Evolutionary conservation across 192 early-diverging fungal genomes (phyloP), one percentile per base, ranked within the genome.

Genomic region (Ramicandelaber brevisporus): DNA sequence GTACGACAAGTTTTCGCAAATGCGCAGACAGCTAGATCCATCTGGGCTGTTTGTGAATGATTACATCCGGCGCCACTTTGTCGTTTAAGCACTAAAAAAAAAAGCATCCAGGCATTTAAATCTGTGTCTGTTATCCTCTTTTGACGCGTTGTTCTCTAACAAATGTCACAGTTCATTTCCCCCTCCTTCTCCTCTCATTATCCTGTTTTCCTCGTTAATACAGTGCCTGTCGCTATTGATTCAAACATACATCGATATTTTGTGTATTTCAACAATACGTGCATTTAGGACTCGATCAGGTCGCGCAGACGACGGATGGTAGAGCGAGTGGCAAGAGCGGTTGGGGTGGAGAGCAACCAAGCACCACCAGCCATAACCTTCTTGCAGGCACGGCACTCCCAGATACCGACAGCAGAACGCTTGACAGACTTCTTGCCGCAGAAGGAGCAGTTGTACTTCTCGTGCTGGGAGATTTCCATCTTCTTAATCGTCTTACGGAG

Each of bases 391-490:
- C 68, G 65, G 72, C 92, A 98, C 53, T 82, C 68, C 92, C 92
- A 98, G 73, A 98, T 98, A 55, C 87, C 92, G 45, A 98, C 92
- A 34, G 85, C 67, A 31, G 63, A 55, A 47, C 92, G 77, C 65
- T 78, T 80, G 47, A 98, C 85, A 36, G 76, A 55, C 53, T 88
- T 82, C 81, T 88, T 88, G 43, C 92, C 89, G 65, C 92, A 98
- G 87, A 98, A 98, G 46, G 85, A 75, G 68, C 92, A 98, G 43
- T 82, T 90, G 80, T 98, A 98, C 65, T 85, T 85, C 56, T 74
- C 65, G 68, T 98, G 92, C 66, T 98, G 92, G 53, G 86, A 81
- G 59, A 95, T 85, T 76, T 98, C 92, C 70, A 95, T 89, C 74
- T 88, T 88, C 73, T 88, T 88, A 34, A 80, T 63, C 50, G 66